Evolutionary conservation across 73 alveolate genomes (phyloP).

Genomic region (Urostyla sp.): DNA sequence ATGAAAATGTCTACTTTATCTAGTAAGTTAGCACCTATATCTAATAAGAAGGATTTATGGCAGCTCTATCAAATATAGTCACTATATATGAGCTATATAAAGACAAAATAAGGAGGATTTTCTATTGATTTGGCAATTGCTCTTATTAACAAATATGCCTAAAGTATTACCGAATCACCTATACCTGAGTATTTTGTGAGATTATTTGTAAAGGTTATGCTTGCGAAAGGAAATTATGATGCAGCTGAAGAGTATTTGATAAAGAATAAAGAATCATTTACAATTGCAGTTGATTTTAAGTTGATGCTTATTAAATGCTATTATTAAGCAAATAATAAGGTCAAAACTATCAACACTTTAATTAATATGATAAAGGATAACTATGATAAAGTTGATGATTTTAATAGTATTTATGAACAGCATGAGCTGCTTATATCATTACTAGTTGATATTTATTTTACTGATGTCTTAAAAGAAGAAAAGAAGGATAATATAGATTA

Average conservation of each 20-base stretch:
- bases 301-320: neutral
- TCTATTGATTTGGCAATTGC: conserved; percentile 40
- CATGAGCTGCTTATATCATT: conserved; percentile 38
- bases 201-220: neutral
- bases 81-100: conserved; percentile 25
- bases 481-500: too few species aligned
- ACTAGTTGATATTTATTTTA: neutral
- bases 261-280: neutral
- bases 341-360: neutral
- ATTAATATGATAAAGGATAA: conserved; percentile 2
- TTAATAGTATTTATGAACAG: conserved; percentile 39
- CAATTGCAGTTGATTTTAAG: neutral
- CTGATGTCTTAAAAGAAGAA: too few species aligned
- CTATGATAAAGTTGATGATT: conserved; percentile 38
- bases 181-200: neutral
- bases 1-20: conserved; percentile 44
- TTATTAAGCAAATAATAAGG: neutral
- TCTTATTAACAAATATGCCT: conserved; percentile 14
- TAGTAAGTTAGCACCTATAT: conserved; percentile 14
- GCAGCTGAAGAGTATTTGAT: conserved; percentile 9
- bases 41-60: conserved; percentile 1
- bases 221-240: conserved; percentile 42
- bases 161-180: conserved; percentile 17
- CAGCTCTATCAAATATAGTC: conserved; percentile 8
- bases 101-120: conserved; percentile 2